phyloP scores from a whole-genome alignment of 1,284 basidiomycete genomes.

The Austroboletus sp. region DNA sequence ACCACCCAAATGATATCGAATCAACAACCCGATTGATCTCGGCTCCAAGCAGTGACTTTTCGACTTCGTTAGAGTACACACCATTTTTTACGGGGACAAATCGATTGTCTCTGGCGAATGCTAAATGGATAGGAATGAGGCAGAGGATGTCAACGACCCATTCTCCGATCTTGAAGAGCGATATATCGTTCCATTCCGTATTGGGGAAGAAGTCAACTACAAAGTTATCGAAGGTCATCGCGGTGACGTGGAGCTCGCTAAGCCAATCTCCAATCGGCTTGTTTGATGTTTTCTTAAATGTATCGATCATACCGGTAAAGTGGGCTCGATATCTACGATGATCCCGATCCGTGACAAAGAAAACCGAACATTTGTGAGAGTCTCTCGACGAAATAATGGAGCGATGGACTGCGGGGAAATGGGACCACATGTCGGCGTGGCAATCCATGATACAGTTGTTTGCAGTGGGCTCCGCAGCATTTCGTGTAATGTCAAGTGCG shows the following conservation, averaged over 20 bases:
- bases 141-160: slow-evolving; percentile 59
- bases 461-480: slow-evolving; percentile 37
- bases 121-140: slow-evolving; percentile 59
- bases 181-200: slow-evolving; percentile 21
- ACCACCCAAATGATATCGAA: slow-evolving; percentile 56
- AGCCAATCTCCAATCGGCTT: slow-evolving; percentile 39
- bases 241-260: slow-evolving; percentile 29
- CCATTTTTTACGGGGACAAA: slow-evolving; percentile 59
- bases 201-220: slow-evolving; percentile 8
- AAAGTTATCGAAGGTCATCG: slow-evolving; percentile 21
- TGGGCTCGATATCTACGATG: slow-evolving; percentile 35
- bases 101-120: slow-evolving; percentile 50
- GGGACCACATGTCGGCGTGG: slow-evolving; percentile 54
- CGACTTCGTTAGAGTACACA: slow-evolving; percentile 43
- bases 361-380: slow-evolving; percentile 30
- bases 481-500: slow-evolving; percentile 47
- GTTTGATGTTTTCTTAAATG: slow-evolving; percentile 43
- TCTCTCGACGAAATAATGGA: slow-evolving; percentile 37
- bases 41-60: slow-evolving; percentile 50
- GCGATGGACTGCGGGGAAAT: slow-evolving; percentile 51
- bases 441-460: slow-evolving; percentile 54
- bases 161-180: slow-evolving; percentile 44
- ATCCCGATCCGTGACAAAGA: slow-evolving; percentile 42
- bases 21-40: slow-evolving; percentile 53
- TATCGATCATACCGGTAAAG: slow-evolving; percentile 41